Evolutionary conservation across 306 rosid species (phyloP), one percentile per base, ranked within the genome.

Genomic region (Fragaria vesca): DNA sequence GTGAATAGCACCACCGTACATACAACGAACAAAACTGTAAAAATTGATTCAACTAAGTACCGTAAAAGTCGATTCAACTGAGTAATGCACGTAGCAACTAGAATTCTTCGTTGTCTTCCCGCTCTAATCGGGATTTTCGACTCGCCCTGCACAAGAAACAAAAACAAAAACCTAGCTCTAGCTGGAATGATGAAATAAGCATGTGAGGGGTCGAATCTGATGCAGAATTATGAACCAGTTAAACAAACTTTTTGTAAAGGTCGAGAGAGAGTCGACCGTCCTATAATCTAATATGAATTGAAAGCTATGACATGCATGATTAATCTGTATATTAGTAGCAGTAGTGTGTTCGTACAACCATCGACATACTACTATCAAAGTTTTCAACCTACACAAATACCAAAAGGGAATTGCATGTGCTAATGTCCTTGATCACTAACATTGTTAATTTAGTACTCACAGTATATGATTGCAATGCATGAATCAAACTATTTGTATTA

Each of bases 201-300:
- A 93, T 91, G 97, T 93, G 96, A 86, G 76, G 69, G 36, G 36
- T 81, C 82, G 96, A 90, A 89, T 93, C 96, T 89, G 72, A 79
- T 66, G 75, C 78, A 74, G 75, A 81, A 11, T 36, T 51, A 54
- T 68, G 3, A 67, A 21, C 43, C 28, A 24, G 74, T 52, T 47
- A 66, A 51, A 12, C 18, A 48, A 47, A 68, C 58, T 69, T 85
- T 83, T 71, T 61, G 80, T 60, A 69, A 79, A 75, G 73, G 76
- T 66, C 20, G 13, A 65, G 69, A 50, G 82, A 61, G 32, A 65
- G 43, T 30, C 28, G 40, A 45, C 69, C 70, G 7, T 45, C 60
- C 70, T 75, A 28, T 45, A 75, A 62, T 75, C 47, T 45, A 75
- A 60, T 62, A 45, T 46, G 12, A 57, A 40, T 11, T 60, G 32